Evolutionary conservation across 139 green algal species (phyloP).

Genomic region (Micractinium sp.): DNA sequence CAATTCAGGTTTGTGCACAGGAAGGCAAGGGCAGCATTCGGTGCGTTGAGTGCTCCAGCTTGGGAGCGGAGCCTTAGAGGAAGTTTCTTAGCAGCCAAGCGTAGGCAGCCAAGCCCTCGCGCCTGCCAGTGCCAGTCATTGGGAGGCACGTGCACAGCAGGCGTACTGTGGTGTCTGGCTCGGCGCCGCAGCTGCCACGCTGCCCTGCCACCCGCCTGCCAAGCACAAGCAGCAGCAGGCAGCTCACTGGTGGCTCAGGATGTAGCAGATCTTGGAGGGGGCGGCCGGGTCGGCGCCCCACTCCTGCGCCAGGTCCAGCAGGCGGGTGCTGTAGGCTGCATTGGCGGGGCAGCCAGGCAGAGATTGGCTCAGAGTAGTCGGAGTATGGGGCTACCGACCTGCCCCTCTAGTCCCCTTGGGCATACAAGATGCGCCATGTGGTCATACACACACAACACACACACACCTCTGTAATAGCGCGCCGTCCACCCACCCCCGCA

Average conservation of each 20-base stretch:
- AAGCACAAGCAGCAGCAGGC: neutral
- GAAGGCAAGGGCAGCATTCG: neutral
- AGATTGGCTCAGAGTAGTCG: neutral
- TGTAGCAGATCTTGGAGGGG: neutral
- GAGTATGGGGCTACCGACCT: no score
- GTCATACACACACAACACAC: no score
- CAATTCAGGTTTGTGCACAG: neutral
- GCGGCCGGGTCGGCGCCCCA: neutral
- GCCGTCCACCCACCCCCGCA: no score
- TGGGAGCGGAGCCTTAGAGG: no score
- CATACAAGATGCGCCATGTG: neutral
- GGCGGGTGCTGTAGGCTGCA: neutral
- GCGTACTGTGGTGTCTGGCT: neutral
- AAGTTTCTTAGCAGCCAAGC: no score
- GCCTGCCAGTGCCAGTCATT: neutral
- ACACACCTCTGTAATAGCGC: no score
- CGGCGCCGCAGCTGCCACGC: no score
- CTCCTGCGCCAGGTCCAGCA: neutral
- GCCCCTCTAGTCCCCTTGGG: no score
- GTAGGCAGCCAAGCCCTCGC: no score
- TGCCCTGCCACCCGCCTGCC: no score
- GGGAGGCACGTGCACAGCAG: neutral
- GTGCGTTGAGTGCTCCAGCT: no score
- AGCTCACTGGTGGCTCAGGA: neutral
- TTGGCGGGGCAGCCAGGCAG: neutral